Base-by-base conservation (phyloP, 2,329 filamentous ascomycete genomes). In the Fusarium stilboides region DNA sequence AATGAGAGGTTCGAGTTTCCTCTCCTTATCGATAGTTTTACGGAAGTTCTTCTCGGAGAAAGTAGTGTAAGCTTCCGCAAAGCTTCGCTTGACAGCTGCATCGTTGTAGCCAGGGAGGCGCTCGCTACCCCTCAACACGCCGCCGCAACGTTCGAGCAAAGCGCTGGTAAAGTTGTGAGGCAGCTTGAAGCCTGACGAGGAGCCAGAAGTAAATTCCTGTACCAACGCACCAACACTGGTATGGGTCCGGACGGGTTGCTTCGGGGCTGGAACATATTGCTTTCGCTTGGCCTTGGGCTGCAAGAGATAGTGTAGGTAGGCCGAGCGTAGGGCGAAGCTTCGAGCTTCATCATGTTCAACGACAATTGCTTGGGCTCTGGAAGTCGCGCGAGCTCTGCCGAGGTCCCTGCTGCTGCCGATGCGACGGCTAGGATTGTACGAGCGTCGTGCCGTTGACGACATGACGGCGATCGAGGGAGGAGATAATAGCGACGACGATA, bases 1-100 rank as follows among this genome's bases (percentile, higher is more conserved):
- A 52, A 99, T 89, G 52, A 98, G 83, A 68, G 97, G 94, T 80
- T 99, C 96, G 22, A 97, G 91, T 76, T 95, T 91, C 67, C 95
- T 89, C 79, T 98, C 95, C 81, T 97, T 97, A 77, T 98, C 94
- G 84, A 98, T 94, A 62, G 90, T 91, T 82, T 94, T 97, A 71
- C 93, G 91, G 76, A 98, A 98, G 45, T 89, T 90, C 65, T 91
- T 90, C 67, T 97, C 93, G 73, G 95, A 98, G 78, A 99, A 92
- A 58, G 94, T 92, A 62, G 95, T 98, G 77, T 98, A 91, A 69
- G 97, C 97, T 70, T 94, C 93, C 57, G 94, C 96, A 82, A 99
- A 99, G 3, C 94, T 97, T 65, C 95, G 88, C 82, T 97, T 98
- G 69, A 99, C 91, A 26, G 91, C 85, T n/a, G 92, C 86, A 83